Evolutionary conservation across 2,329 filamentous ascomycete genomes (phyloP).

Genomic region (Fusarium protoensiforme): DNA sequence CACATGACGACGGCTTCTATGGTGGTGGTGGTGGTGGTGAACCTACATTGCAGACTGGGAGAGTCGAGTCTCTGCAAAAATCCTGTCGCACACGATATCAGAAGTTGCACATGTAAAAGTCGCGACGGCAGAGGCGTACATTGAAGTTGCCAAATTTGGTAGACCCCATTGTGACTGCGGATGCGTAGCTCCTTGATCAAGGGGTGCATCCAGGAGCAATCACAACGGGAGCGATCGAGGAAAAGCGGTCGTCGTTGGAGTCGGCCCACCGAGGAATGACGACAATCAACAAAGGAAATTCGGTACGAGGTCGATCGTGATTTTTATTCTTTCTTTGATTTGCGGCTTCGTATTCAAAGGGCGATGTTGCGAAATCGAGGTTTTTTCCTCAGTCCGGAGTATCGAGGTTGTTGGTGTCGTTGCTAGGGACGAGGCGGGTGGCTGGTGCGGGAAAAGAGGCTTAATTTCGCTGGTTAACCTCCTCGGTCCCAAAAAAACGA

Average conservation of each 20-base stretch:
- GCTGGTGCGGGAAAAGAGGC: slow-evolving; percentile 34
- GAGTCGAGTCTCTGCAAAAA: slow-evolving; percentile 85
- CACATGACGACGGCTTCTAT: slow-evolving; percentile 21
- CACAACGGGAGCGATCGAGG: slow-evolving; percentile 32
- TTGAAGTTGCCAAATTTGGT: slow-evolving; percentile 72
- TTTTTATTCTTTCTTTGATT: slow-evolving; percentile 14
- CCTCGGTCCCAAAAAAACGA: background rate
- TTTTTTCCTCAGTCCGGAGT: slow-evolving; percentile 30
- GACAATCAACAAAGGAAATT: slow-evolving; percentile 21
- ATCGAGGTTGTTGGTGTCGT: slow-evolving; percentile 36
- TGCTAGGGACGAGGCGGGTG: slow-evolving; percentile 36
- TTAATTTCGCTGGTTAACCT: slow-evolving; percentile 36
- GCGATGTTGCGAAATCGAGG: slow-evolving; percentile 30
- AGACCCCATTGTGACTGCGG: slow-evolving; percentile 63
- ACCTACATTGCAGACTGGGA: slow-evolving; percentile 87
- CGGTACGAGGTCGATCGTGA: slow-evolving; percentile 3
- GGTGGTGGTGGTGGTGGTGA: no score
- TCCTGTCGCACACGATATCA: slow-evolving; percentile 61
- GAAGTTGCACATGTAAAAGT: slow-evolving; percentile 10
- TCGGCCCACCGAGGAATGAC: slow-evolving; percentile 12
- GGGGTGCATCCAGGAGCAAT: slow-evolving; percentile 42
- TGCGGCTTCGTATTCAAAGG: background rate
- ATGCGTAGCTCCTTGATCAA: slow-evolving; percentile 41
- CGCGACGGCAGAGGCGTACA: slow-evolving; percentile 50
- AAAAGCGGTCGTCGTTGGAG: slow-evolving; percentile 9